Evolutionary conservation across 140 eudicot genomes (phyloP).

Genomic region (Erigeron philadelphicus): DNA sequence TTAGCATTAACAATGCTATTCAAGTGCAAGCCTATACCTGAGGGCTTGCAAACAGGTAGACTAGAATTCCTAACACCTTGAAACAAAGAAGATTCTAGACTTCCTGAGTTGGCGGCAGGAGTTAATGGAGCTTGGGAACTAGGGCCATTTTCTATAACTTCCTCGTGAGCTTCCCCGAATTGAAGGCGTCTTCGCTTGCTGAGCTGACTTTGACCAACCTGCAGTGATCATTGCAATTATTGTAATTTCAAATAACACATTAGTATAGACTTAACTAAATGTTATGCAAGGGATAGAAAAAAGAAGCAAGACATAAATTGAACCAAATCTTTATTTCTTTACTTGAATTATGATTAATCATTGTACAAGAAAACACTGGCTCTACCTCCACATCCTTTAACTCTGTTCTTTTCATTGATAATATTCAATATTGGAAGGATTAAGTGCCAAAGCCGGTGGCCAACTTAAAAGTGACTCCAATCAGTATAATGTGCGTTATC

Average conservation of each 20-base stretch:
- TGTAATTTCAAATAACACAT: slow-evolving; percentile 16
- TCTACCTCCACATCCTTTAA: slow-evolving; percentile 7
- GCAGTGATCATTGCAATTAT: slow-evolving; percentile 20
- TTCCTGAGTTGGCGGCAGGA: slow-evolving; percentile 23
- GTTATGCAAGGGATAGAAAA: neutral
- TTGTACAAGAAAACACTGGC: neutral
- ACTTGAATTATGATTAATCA: neutral
- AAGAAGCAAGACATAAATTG: neutral
- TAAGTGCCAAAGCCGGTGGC: no score
- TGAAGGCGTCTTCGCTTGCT: slow-evolving; percentile 61
- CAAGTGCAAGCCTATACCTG: slow-evolving; percentile 80
- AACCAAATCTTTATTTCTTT: neutral
- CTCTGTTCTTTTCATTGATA: neutral
- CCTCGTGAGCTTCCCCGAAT: slow-evolving; percentile 44
- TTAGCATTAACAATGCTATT: slow-evolving; percentile 54
- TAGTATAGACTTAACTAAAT: neutral
- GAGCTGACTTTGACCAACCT: slow-evolving; percentile 49
- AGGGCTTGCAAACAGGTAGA: slow-evolving; percentile 49
- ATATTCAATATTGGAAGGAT: neutral
- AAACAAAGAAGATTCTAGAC: slow-evolving; percentile 36
- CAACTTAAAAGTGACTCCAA: no score
- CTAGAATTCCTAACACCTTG: slow-evolving; percentile 23
- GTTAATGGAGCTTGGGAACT: slow-evolving; percentile 23
- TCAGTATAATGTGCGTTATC: no score
- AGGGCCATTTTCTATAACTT: slow-evolving; percentile 13